Evolutionary conservation across 2,329 filamentous ascomycete species (phyloP), one percentile per base, ranked within the genome.

Genomic region (Phaeophleospora eucalypticola): DNA sequence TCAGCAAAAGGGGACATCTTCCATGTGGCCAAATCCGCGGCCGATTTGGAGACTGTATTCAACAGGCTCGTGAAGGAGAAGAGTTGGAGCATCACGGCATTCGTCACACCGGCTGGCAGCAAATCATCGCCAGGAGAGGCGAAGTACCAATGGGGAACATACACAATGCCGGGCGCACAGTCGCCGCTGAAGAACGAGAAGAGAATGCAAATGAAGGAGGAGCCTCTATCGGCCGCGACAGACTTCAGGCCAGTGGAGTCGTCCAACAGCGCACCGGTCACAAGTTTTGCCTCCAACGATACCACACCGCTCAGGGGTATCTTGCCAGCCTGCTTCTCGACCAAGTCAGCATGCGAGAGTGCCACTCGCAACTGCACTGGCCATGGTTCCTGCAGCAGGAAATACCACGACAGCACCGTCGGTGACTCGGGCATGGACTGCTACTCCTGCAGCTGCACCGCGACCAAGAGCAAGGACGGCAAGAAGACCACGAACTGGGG

Each of bases 351-450:
- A 47, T 97, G 91, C 71, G 71, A 78, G 41, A 75, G 76, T 47
- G 74, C 72, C 34, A 98, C 93, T 2, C 78, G 81, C 59, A 82
- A 81, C 64, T 98, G 93, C 77, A 88, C 86, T 12, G 82, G 85
- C 45, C 89, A 93, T 68, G 93, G 93, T 38, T 63, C 68, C 20
- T 97, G 93, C 73, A 72, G 77, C 56, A 75, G 85, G 65, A 85
- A 84, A 62, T 89, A 80, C 60, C 68, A 70, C 36, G 67, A 71
- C 15, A 65, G 65, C 51, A 10, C 48, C 4, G 38, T 52, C 4
- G 43, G 41, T 17, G 43, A 49, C 60, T 37, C 58, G 67, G 41
- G 29, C 3, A 19, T 52, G 9, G 69, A 74, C 27, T 97, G 91
- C 78, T 97, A 84, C 65, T 75, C 79, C 47, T 98, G 93, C 74